Evolutionary conservation across 176 grass and related monocot genomes (phyloP), one percentile per base, ranked within the genome.

Genomic region (Zoysia pacifica): DNA sequence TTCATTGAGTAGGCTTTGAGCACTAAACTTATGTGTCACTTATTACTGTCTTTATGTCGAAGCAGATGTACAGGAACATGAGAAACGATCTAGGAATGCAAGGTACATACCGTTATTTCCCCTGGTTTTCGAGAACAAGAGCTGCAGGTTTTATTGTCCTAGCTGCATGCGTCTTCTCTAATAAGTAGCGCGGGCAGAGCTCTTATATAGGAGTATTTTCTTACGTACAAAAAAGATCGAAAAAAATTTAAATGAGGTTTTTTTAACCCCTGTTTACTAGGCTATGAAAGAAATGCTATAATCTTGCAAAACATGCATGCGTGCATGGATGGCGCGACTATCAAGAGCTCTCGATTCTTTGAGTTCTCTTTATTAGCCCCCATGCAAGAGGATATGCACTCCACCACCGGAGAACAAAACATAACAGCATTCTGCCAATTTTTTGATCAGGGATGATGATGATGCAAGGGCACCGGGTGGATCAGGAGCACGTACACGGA

Each of bases 11-110:
- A 60, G n/a, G 9, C 36, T 35, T 83, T 11, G 54, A 39, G 54
- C 48, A 52, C 28, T 48, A 19, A 52, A 11, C 20, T 14, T 62
- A 39, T 11, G 46, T 62, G 48, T 56, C 10, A 5, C 2, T 50
- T 8, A n/a, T 79, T 70, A 1, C 38, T 42, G 60, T 2, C 5
- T 84, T 63, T 69, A 16, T 75, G 39, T 80, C 28, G 66, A 73
- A 43, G n/a, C 94, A 97, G 95, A 84, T 97, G 95, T 97, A 94
- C 82, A 94, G 95, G 61, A 93, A 91, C 83, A 93, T 92, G 95
- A 97, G 86, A 69, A 94, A 83, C 73, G 95, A 93, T 74, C 67
- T 85, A 45, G 86, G 83, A 86, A 92, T 85, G 69, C 85, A 71
- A 94, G 95, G 95, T 5, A 86, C 37, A 15, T 20, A 15, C 37